Evolutionary conservation across 495 filamentous ascomycete species (phyloP).

Genomic region (Neurospora sp.): DNA sequence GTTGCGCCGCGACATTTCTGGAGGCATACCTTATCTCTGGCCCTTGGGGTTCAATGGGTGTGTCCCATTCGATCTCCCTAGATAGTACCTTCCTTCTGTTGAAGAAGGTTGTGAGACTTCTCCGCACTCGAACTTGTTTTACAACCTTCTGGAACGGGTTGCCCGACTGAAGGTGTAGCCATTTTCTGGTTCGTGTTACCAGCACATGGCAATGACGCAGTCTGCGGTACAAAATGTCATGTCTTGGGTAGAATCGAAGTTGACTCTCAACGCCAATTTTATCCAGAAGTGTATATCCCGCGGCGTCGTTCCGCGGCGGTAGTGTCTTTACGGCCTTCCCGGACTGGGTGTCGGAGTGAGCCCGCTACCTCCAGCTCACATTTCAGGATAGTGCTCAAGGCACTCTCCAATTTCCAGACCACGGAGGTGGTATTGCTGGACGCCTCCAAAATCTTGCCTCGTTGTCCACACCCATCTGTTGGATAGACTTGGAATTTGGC

Average conservation of each 20-base stretch:
- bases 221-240: neutral
- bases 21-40: neutral
- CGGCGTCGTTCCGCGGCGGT: neutral
- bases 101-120: neutral
- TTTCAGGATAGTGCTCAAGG: neutral
- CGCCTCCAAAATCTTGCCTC: neutral
- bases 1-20: neutral
- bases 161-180: neutral
- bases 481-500: neutral
- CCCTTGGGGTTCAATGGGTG: neutral
- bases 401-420: neutral
- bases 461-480: neutral
- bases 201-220: neutral
- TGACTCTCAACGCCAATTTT: neutral
- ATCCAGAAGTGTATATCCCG: neutral
- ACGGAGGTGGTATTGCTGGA: neutral
- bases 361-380: neutral
- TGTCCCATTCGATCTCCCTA: neutral
- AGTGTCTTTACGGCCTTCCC: neutral
- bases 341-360: neutral
- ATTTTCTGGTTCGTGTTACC: neutral
- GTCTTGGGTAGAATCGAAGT: neutral
- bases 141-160: neutral
- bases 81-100: neutral
- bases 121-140: neutral